Evolutionary conservation across 1,284 basidiomycete genomes (phyloP).

Genomic region (Cryptococcus depauperatus): DNA sequence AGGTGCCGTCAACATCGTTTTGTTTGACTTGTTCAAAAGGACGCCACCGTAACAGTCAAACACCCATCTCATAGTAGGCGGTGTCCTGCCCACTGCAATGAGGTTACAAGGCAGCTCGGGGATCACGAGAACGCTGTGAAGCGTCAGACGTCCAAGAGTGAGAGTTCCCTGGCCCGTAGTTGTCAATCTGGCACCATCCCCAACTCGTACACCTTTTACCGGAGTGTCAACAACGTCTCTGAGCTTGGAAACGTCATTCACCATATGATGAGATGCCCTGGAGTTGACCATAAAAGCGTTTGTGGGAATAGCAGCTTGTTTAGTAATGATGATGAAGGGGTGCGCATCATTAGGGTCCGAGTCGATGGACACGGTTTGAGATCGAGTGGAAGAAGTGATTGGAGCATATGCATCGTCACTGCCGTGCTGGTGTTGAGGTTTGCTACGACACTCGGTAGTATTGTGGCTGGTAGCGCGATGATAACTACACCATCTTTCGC

Average conservation of each 20-base stretch:
- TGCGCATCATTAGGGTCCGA: too few species aligned
- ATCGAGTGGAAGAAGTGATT: too few species aligned
- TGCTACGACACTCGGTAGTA: too few species aligned
- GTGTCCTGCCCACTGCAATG: slow-evolving; percentile 3
- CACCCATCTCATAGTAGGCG: background rate
- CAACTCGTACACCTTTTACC: background rate
- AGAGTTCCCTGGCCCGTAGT: background rate
- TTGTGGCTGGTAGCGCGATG: too few species aligned
- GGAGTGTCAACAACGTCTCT: background rate
- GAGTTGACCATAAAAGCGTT: slow-evolving; percentile 5
- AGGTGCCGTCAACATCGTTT: background rate
- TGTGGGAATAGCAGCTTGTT: too few species aligned
- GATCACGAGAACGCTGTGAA: slow-evolving; percentile 5
- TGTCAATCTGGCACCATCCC: background rate
- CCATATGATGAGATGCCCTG: slow-evolving; percentile 6
- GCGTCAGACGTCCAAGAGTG: background rate
- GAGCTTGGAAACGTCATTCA: slow-evolving; percentile 1
- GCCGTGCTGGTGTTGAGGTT: too few species aligned
- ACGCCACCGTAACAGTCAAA: background rate
- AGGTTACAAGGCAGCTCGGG: slow-evolving; percentile 6
- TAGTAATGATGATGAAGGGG: too few species aligned
- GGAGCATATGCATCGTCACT: too few species aligned
- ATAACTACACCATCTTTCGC: too few species aligned
- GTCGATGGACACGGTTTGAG: too few species aligned
- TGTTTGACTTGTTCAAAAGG: background rate